A percentile compares a stretch with the other conserved stretches of the same genome.
These are phyloP conservation scores for Lolium rigidum DNA, from an alignment of 176 grass and related monocot species.

Conservation along the genomic window DNA sequence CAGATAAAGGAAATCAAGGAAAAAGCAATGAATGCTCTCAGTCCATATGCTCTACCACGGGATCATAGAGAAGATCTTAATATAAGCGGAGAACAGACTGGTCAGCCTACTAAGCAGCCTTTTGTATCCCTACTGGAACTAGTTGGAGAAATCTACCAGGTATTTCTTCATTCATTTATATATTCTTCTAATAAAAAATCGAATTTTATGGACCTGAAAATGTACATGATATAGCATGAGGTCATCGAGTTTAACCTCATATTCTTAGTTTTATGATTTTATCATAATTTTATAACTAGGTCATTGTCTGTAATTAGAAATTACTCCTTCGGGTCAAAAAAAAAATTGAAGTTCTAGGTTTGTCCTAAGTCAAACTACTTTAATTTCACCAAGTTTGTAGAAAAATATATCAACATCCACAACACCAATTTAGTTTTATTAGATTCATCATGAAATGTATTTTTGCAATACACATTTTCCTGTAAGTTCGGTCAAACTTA, in stretches of 20 bases:
- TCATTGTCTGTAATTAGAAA: slow-evolving; percentile 9
- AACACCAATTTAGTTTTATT: too few species aligned
- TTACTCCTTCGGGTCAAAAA: neutral
- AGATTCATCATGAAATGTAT: too few species aligned
- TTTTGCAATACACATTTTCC: too few species aligned
- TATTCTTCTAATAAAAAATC: slow-evolving; percentile 26
- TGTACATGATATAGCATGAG: slow-evolving; percentile 19
- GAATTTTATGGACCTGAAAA: slow-evolving; percentile 7
- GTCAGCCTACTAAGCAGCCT: slow-evolving; percentile 50
- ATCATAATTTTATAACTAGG: slow-evolving; percentile 16
- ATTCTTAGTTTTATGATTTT: neutral
- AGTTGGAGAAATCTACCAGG: slow-evolving; percentile 90
- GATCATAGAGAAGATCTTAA: slow-evolving; percentile 60
- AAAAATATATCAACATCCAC: too few species aligned
- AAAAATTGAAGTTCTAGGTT: too few species aligned
- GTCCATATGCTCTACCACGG: slow-evolving; percentile 54
- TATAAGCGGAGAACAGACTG: slow-evolving; percentile 54
- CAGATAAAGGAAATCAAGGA: slow-evolving; percentile 99
- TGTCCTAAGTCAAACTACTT: too few species aligned
- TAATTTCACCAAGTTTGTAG: too few species aligned
- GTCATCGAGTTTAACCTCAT: neutral
- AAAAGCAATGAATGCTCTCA: slow-evolving; percentile 84
- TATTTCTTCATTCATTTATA: slow-evolving; percentile 47
- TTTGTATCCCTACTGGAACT: slow-evolving; percentile 94
- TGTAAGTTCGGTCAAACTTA: too few species aligned